A percentile compares a stretch with the other conserved stretches of the same genome.
Evolutionary conservation across 2,329 filamentous ascomycete genomes (phyloP).

Genomic region (Alternaria infectoria): DNA sequence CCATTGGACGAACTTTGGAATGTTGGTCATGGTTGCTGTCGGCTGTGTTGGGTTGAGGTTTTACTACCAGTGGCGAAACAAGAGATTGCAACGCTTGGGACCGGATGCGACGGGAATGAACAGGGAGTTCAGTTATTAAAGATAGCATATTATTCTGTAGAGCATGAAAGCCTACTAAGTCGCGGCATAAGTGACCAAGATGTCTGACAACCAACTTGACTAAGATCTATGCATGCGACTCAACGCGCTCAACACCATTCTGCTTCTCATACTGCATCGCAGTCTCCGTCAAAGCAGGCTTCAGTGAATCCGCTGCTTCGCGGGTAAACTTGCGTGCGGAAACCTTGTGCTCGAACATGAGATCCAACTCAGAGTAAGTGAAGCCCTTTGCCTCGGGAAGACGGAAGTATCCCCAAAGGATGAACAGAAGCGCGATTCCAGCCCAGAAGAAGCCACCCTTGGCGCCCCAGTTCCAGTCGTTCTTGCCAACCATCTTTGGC

Average conservation of each 20-base stretch:
- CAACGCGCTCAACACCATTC: constrained; percentile 19
- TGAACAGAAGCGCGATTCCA: constrained; percentile 24
- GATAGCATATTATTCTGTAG: background rate
- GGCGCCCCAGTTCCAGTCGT: constrained; percentile 34
- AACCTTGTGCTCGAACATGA: constrained; percentile 31
- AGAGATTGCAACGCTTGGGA: background rate
- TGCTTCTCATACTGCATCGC: constrained; percentile 28
- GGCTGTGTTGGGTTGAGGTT: constrained; percentile 10
- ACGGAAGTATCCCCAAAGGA: constrained; percentile 31
- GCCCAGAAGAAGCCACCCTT: constrained; percentile 35
- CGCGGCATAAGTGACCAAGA: no score
- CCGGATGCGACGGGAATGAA: background rate
- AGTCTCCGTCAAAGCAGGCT: constrained; percentile 24
- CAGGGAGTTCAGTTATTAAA: constrained; percentile 10
- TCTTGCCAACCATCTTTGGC: constrained; percentile 33
- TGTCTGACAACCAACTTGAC: background rate
- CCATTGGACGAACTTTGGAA: constrained; percentile 56
- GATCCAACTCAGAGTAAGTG: constrained; percentile 30
- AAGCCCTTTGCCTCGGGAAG: constrained; percentile 29
- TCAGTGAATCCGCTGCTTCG: constrained; percentile 23
- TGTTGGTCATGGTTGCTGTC: constrained; percentile 11
- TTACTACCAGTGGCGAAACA: constrained; percentile 10
- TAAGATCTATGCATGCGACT: constrained; percentile 16
- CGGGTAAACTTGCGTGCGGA: constrained; percentile 32
- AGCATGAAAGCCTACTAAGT: background rate